Base-by-base conservation (phyloP, 306 rosid species). In the Inga leiocalycina region DNA sequence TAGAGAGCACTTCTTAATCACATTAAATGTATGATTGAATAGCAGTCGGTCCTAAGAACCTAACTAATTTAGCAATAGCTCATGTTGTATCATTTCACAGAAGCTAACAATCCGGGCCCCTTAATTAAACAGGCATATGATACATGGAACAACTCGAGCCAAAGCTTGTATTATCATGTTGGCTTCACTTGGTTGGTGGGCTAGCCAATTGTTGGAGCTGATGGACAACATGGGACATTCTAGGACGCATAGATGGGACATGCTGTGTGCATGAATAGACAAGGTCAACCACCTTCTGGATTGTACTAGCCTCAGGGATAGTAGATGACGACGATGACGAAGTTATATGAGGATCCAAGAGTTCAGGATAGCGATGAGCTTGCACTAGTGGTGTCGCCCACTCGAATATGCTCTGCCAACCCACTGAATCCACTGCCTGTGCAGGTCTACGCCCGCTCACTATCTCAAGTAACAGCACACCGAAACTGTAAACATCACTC, bases 161-260 rank as follows among this genome's bases (percentile, higher is more conserved):
- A 19, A 77, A 75, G 45, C 70, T 24, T 43, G 46, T 27, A 39
- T 39, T 74, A 65, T 30, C 74, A 80, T 78, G 16, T 9, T 59
- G 69, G 80, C 79, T 83, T 82, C 65, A 91, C 85, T 90, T 93
- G 43, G 67, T 71, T 48, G 90, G 89, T 43, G 92, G 87, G 84
- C 86, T 91, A 6, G 92, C 87, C 75, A 92, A 80, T 86, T 92
- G 77, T 49, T 75, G 78, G 32, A 75, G 78, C 66, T 96, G 99
- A 89, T 92, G 99, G 84, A 96, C 99, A 84, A 96, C 97, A 59
- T 96, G 99, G 22, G 99, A 96, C 99, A 94, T 96, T 87, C 99
- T 84, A 3, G 99, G 99, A 34, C 98, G 97, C 97, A 94, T 96
- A 22, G 97, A 96, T 16, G 99, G 99, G 52, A 94, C 98, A 82